Base-by-base conservation (phyloP, 805 yeast species). In the Metschnikowia anglica region DNA sequence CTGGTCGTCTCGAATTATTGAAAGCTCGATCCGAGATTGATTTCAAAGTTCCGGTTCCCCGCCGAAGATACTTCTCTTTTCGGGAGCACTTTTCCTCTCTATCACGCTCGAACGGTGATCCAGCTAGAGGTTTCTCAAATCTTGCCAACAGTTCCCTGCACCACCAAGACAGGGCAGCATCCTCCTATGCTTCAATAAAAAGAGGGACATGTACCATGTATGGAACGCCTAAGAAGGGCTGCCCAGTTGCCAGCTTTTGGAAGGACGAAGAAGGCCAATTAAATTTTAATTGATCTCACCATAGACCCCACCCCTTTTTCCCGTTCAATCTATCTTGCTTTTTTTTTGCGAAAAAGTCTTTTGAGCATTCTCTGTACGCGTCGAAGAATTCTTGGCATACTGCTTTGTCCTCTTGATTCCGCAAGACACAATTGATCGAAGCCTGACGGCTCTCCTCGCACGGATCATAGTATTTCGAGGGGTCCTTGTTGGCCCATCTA, bases 381-480 rank as follows among this genome's bases (percentile, higher is more conserved):
- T 83, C 88, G 61, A 91, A 93, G 59, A 87, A 91, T 46, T 85
- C 95, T 48, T 70, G 61, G 66, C 79, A 70, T 83, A 88, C 65
- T 63, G 74, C 40, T 72, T 80, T 57, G 59, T 80, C 70, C 73
- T 78, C 70, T 79, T 88, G 70, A 58, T 90, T 87, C 37, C 85
- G 63, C 54, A 88, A 91, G 61, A 91, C 70, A 56, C 99, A 91
- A 51, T 77, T 78, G 51, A 89, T 70, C 33, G 96, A 86, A 81
- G 95, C 91, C 59, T 81, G 82, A 8, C 97, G 76, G 27, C 93
- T 82, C 57, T 89, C 93, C 35, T 82, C 85, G 63, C 99, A 91
- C 0, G 99, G 99, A 60, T 91, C 97, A 57, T 85, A 91, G 62
- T 74, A 93, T 59, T 85, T 80, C 5, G 95, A 83, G 3, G 95